Evolutionary conservation across 768 basidiomycete species (phyloP), one percentile per base, ranked within the genome.

Genomic region (Auricularia cornea): DNA sequence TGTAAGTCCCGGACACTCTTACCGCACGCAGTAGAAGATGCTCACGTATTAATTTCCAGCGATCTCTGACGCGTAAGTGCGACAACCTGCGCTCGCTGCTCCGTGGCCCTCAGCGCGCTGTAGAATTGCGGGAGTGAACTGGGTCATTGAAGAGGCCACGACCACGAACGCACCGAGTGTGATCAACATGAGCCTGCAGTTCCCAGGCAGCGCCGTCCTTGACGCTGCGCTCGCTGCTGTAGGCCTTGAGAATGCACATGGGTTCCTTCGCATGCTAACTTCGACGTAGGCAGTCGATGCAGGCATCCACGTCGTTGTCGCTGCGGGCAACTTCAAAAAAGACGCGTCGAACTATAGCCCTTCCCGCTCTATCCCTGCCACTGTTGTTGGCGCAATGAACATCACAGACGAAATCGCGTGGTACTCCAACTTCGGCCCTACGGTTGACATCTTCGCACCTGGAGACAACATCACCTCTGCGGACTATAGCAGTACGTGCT

Each of bases 151-250:
- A 1, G 61, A 66, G 33, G 71, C 68, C 31, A 33, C 60, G 14
- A 35, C 68, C 40, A 68, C 70, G 0, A 64, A 70, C 23, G 76
- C 65, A n/a, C 60, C 79, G 3, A 71, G 72, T 0, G 69, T 79
- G 41, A 74, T 72, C 4, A 73, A 95, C 82, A 97, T 99, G 97
- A 90, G 88, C 73, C 88, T 99, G 60, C 96, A 97, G 66, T 97
- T 96, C 70, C 92, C 92, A 63, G 95, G 94, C 78, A 92, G 91
- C 5, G 81, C 78, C 26, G 83, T 91, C 35, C 82, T 98, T 59
- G 94, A 99, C 66, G 80, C 81, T 23, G 85, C 89, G 59, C 93
- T 98, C 65, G 86, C 65, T 28, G 54, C 68, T 29, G 28, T 57
- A 20, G 6, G 44, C 20, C 6, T 12, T 12, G 26, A 20, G n/a